A percentile compares a stretch with the other conserved stretches of the same genome.
phyloP scores from a whole-genome alignment of 371 early-diverging fungal genomes.

The Apophysomyces sp. region DNA sequence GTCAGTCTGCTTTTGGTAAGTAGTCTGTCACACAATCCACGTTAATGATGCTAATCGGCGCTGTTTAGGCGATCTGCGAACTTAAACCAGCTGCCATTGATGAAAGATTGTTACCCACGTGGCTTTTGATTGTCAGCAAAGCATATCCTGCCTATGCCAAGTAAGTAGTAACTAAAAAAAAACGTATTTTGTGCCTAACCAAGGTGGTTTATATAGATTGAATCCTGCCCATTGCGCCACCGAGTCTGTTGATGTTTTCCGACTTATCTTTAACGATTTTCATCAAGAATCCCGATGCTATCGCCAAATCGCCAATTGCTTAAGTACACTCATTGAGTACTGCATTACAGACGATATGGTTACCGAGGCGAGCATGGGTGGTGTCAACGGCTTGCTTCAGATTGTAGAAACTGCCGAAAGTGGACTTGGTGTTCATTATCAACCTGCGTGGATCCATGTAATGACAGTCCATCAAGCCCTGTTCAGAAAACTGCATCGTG shows the following conservation, averaged over 20 bases:
- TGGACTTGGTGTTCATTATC: conserved; percentile 75
- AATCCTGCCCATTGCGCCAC: conserved; percentile 50
- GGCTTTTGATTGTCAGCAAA: conserved; percentile 79
- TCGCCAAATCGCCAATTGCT: conserved; percentile 64
- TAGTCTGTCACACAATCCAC: conserved; percentile 11
- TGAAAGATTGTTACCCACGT: conserved; percentile 75
- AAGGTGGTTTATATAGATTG: too few relatives aligned
- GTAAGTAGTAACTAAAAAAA: conserved; percentile 31
- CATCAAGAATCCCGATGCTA: conserved; percentile 60
- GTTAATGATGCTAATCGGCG: conserved; percentile 1
- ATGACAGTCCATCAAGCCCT: conserved; percentile 75
- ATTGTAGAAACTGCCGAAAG: conserved; percentile 56
- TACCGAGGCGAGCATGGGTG: conserved; percentile 41
- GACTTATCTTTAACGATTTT: conserved; percentile 70
- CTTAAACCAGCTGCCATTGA: conserved; percentile 88
- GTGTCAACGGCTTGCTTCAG: conserved; percentile 36
- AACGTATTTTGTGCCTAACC: too few relatives aligned
- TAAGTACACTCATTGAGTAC: conserved; percentile 63
- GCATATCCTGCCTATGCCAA: conserved; percentile 70
- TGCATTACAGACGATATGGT: conserved; percentile 75
- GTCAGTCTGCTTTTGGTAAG: conserved; percentile 41
- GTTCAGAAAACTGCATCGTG: conserved; percentile 69
- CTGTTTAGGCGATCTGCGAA: conserved; percentile 65
- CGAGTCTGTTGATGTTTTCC: conserved; percentile 69
- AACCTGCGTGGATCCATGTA: conserved; percentile 82